Conservation (phyloP, 805 yeast genomes). For the Maudiozyma pseudohumilis region DNA sequence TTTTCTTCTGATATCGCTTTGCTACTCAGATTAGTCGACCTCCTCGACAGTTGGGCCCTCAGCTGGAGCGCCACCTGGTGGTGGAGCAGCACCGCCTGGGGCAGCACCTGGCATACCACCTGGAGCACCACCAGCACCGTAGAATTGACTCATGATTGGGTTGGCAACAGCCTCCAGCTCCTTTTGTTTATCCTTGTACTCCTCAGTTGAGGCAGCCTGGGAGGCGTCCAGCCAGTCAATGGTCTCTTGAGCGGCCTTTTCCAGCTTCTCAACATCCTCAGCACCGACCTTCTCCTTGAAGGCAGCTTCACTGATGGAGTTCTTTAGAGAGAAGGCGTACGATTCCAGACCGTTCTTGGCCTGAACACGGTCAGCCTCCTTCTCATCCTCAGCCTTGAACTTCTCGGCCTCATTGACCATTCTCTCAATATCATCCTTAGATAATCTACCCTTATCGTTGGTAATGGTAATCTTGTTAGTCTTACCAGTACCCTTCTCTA, state of each 20-base stretch:
- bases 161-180: conserved; percentile 91
- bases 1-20: not conserved
- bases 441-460: conserved; percentile 96
- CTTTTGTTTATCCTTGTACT: conserved; percentile 86
- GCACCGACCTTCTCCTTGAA: conserved; percentile 74
- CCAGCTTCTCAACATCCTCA: conserved; percentile 56
- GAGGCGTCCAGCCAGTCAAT: conserved; percentile 88
- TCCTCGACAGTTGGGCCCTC: conserved; percentile 72
- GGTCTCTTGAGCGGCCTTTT: conserved; percentile 76
- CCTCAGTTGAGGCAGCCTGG: conserved; percentile 88
- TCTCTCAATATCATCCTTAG: conserved; percentile 95
- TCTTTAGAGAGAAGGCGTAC: conserved; percentile 87
- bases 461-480: conserved; percentile 94
- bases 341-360: conserved; percentile 95
- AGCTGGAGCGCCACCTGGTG: conserved; percentile 37
- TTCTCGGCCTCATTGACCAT: conserved; percentile 98
- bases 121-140: conserved; percentile 84
- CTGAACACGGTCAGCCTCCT: conserved; percentile 84
- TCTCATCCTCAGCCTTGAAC: conserved; percentile 92
- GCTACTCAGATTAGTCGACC: conserved; percentile 44
- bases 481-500: conserved; percentile 98
- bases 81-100: conserved; percentile 28
- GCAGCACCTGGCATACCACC: conserved; percentile 45
- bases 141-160: conserved; percentile 95
- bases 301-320: conserved; percentile 60